Base-by-base conservation (phyloP, 208 protist genomes). In the Trypanosoma lewisi region DNA sequence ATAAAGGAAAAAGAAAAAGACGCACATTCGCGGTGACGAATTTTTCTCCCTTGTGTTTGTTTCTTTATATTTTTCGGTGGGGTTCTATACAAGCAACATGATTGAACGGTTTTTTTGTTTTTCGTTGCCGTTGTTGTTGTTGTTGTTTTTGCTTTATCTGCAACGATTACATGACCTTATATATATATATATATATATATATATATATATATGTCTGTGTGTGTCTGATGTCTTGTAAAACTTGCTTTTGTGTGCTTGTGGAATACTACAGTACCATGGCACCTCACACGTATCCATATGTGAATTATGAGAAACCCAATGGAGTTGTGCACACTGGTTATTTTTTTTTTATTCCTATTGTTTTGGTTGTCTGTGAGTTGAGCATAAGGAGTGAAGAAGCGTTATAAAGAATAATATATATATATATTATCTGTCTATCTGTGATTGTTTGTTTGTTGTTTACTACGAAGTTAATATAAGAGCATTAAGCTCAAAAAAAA, bases 161-260 rank as follows among this genome's bases (percentile, higher is more conserved):
- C 28, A 31, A 31, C 41, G 19, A 16, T 14, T 42, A 23, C 45
- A 45, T 52, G 25, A 19, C 5, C 12, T 21, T 57, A 55, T 2
- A 39, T 42, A 52, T 41, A 31, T 36, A 54, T 33, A 48, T 65
- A 37, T 31, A 30, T 39, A 33, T 36, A 37, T 31, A 41, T 41
- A 41, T 41, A 41, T 33, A 67, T 69, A 45, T 69, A 66, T 48
- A 72, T 41, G 36, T 41, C 7, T 41, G 36, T 41, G 9, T 16
- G 14, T 41, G 36, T 16, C 14, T 14, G 14, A 41, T 41, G 14
- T 16, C 36, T 16, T 14, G 14, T 16, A 41, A 41, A 41, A 41
- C 14, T 14, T 41, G 14, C 14, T 41, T 16, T 41, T 41, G 14
- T 41, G 7, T 16, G 7, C 14, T 16, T 41, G 7, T 16, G 7